Evolutionary conservation across 352 stramenopile genomes (phyloP), one percentile per base, ranked within the genome.

Genomic region (Pythium coloratum): DNA sequence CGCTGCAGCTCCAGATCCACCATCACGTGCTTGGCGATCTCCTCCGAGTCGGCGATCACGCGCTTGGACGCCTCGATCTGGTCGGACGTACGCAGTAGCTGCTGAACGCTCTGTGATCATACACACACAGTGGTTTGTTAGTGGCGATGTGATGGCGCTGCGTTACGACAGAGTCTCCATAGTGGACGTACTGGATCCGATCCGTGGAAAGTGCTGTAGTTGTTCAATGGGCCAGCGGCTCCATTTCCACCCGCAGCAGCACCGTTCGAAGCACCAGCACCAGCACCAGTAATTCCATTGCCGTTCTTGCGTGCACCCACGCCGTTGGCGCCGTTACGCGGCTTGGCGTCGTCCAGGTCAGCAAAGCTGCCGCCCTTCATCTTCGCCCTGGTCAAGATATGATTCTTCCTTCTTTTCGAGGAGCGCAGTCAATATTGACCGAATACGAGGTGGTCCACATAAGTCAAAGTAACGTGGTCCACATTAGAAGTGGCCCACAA

Each of bases 1-100:
- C 84, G 84, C 65, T 94, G 86, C 46, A 91, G 70, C 64, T 94
- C 86, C 44, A 94, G 69, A 42, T 94, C 86, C 61, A 92, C 82
- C 51, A 94, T 66, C 26, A 91, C 80, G 34, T 88, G 80, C 60
- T 88, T 89, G 42, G 86, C 86, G 62, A 86, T 64, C 34, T 89
- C 68, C 54, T 94, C 86, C 49, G 84, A 88, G 62, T 91, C 81
- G 51, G 71, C 55, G 65, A 94, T 72, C 28, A 74, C 79, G 28
- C 80, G 78, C 66, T 86, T 86, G 16, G 84, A 84, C 28, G 79
- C 70, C 59, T 94, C 86, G 38, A 94, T 90, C 57, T 76, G 86
- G 70, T 93, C 81, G 8, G 82, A 91, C 40, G 81, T 89, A 20
- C 78, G 80, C 75, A 93, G 66, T 62, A 93, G 70, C 64, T 71